A percentile compares a stretch with the other conserved stretches of the same genome.
Evolutionary conservation across 2,329 filamentous ascomycete species (phyloP).

Genomic region (Thelonectria blattea): DNA sequence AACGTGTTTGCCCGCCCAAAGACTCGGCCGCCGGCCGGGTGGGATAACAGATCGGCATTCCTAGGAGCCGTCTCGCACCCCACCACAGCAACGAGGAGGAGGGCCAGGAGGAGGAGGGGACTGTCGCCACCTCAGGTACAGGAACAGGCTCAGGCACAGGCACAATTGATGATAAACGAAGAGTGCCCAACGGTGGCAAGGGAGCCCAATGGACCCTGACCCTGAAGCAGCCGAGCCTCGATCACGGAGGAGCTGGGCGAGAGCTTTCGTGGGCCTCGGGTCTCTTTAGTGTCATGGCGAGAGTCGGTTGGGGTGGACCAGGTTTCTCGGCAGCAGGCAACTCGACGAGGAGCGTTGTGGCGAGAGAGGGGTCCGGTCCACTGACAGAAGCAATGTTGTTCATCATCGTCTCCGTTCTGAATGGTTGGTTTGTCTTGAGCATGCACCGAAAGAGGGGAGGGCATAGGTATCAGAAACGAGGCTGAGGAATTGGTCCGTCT

Average conservation of each 20-base stretch:
- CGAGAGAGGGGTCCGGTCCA: neutral
- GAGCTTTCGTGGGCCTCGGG: neutral
- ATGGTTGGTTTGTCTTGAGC: neutral
- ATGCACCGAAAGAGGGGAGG: neutral
- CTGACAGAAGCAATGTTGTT: neutral
- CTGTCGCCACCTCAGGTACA: neutral
- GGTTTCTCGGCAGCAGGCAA: slow-evolving; percentile 10
- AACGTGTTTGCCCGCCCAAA: too few species aligned
- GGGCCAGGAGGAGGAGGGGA: too few species aligned
- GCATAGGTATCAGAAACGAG: neutral
- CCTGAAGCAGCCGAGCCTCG: neutral
- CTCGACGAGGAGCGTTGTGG: neutral
- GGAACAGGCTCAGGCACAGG: too few species aligned
- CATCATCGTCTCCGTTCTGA: neutral
- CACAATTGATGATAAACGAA: neutral
- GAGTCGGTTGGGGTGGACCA: neutral
- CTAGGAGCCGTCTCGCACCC: too few species aligned
- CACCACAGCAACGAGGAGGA: too few species aligned
- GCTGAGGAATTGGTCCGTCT: neutral
- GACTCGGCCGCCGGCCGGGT: too few species aligned
- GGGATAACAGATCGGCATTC: too few species aligned
- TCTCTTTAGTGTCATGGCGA: neutral
- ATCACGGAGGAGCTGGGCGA: neutral
- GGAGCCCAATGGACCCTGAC: neutral
- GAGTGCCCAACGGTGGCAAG: neutral